Evolutionary conservation across 2,329 filamentous ascomycete species (phyloP).

Genomic region (Colletotrichum gigasporum): DNA sequence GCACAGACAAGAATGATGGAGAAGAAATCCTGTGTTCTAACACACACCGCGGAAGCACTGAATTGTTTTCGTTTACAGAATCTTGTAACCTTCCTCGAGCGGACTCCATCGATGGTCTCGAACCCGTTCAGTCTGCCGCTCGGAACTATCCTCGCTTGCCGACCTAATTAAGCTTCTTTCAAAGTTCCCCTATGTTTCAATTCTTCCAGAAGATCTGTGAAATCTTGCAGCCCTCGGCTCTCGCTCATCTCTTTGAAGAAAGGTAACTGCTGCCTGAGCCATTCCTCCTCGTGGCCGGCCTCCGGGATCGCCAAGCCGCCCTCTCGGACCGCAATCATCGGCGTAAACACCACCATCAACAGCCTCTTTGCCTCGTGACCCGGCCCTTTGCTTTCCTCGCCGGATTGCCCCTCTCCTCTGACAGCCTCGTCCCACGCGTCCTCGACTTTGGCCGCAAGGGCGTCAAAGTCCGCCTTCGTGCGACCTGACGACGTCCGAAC

Average conservation of each 20-base stretch:
- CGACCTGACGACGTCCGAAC: slow-evolving; percentile 1
- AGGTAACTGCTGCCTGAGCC: background rate
- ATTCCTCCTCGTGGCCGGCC: background rate
- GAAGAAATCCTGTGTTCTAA: too few species aligned
- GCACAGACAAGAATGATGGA: too few species aligned
- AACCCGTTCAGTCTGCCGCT: too few species aligned
- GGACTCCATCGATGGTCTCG: too few species aligned
- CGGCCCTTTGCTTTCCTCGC: background rate
- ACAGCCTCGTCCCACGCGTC: background rate
- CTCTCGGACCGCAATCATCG: slow-evolving; percentile 3
- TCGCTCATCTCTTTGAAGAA: slow-evolving; percentile 7
- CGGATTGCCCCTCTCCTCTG: background rate
- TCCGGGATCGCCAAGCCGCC: slow-evolving; percentile 1
- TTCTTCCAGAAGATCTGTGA: background rate
- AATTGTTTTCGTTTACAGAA: too few species aligned
- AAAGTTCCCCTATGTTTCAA: background rate
- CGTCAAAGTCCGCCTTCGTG: slow-evolving; percentile 13
- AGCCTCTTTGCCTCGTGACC: background rate
- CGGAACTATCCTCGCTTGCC: too few species aligned
- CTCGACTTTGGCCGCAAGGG: slow-evolving; percentile 5
- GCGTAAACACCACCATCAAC: slow-evolving; percentile 1
- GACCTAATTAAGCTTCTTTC: too few species aligned
- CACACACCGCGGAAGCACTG: too few species aligned
- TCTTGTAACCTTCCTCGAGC: too few species aligned
- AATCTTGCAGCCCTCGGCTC: background rate